phyloP scores from a whole-genome alignment of 2,329 filamentous ascomycete species.

The Magnaporthales sp. region DNA sequence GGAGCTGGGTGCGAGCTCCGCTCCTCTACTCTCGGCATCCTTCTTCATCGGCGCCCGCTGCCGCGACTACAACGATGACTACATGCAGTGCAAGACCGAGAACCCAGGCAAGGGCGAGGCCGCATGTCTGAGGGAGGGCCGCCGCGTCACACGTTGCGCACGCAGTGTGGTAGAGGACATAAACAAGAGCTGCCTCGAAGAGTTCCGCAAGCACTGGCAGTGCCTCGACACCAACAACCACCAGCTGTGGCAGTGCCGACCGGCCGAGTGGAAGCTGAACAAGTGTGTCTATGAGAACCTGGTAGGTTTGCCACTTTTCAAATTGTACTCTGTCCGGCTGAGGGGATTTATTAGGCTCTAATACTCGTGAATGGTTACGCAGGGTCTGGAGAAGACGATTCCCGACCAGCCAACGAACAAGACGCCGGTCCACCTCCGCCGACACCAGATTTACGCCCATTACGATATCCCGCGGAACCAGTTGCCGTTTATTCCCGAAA shows the following conservation, averaged over 20 bases:
- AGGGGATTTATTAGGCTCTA: not conserved
- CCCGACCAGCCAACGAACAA: conserved; percentile 63
- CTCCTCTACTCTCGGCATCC: conserved; percentile 80
- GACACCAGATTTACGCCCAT: conserved; percentile 53
- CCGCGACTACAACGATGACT: conserved; percentile 95
- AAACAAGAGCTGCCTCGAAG: conserved; percentile 84
- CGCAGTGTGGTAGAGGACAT: conserved; percentile 94
- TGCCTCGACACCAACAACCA: conserved; percentile 98
- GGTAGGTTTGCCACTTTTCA: conserved; percentile 38
- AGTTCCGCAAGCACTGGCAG: conserved; percentile 91
- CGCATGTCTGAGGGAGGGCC: conserved; percentile 91
- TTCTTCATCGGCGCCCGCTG: conserved; percentile 98
- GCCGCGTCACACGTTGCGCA: conserved; percentile 93
- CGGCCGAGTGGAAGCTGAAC: conserved; percentile 82
- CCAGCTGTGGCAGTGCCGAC: conserved; percentile 91
- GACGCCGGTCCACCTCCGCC: conserved; percentile 65
- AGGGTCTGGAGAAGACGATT: conserved; percentile 77
- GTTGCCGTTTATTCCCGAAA: conserved; percentile 20
- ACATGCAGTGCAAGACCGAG: conserved; percentile 99
- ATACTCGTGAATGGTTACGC: conserved; percentile 4
- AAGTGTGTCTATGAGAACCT: conserved; percentile 93
- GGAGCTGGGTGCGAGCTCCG: conserved; percentile 89
- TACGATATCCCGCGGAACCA: conserved; percentile 16
- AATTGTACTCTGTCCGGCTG: conserved; percentile 22
- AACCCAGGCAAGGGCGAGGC: conserved; percentile 84